phyloP scores from a whole-genome alignment of 2,329 filamentous ascomycete genomes.

The Talaromyces sp. region DNA sequence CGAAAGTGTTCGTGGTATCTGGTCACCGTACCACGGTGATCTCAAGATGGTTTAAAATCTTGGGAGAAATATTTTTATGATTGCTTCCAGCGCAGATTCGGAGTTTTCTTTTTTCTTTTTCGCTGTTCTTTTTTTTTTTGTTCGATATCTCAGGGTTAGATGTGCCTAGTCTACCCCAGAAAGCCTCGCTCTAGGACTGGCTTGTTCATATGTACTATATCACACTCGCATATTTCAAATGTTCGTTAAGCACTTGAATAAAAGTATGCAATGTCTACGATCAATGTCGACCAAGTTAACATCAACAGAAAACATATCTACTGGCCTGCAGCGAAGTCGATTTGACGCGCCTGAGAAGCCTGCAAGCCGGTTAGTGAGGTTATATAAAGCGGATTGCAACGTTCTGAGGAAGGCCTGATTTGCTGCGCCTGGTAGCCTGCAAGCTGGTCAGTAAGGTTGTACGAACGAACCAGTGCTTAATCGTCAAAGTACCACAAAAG shows the following conservation, averaged over 20 bases:
- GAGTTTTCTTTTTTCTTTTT: slow-evolving; percentile 7
- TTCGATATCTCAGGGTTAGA: slow-evolving; percentile 2
- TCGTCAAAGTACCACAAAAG: too few relatives aligned
- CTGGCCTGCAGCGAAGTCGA: too few relatives aligned
- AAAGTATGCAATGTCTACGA: background rate
- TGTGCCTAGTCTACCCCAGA: background rate
- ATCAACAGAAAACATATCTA: background rate
- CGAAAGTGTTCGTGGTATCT: slow-evolving; percentile 62
- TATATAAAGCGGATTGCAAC: too few relatives aligned
- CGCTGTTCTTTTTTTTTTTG: background rate
- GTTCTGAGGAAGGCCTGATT: too few relatives aligned
- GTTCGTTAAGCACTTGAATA: background rate
- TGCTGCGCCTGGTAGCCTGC: too few relatives aligned
- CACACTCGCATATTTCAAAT: background rate
- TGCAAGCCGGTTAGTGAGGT: too few relatives aligned
- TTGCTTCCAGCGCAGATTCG: slow-evolving; percentile 8
- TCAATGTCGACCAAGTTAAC: background rate
- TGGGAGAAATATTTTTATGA: slow-evolving; percentile 14
- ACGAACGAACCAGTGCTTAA: too few relatives aligned
- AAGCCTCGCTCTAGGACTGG: background rate
- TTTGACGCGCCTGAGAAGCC: too few relatives aligned
- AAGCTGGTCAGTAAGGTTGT: too few relatives aligned
- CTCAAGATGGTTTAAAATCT: slow-evolving; percentile 39
- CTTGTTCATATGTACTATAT: background rate
- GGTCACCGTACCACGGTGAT: slow-evolving; percentile 59